Conservation (phyloP, 2,329 filamentous ascomycete genomes). For the Ascocoryne sarcoides region DNA sequence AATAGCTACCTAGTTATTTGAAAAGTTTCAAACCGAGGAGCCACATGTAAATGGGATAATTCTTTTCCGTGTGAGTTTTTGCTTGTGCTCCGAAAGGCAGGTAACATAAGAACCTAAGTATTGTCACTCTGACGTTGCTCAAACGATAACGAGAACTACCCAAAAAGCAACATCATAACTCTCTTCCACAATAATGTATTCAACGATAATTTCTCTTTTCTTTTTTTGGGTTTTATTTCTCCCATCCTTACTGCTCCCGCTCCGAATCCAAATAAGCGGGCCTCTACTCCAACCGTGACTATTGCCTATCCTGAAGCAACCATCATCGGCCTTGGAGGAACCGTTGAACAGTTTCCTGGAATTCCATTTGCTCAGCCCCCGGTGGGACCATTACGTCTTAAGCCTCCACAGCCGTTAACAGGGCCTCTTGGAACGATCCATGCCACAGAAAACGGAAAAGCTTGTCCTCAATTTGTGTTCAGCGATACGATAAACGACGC, state of each 20-base stretch:
- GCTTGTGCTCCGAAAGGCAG: no score
- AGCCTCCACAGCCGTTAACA: constrained; percentile 55
- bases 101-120: no score
- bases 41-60: no score
- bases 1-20: no score
- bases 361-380: constrained; percentile 71
- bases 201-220: no score
- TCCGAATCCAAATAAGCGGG: constrained; percentile 8
- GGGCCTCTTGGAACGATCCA: constrained; percentile 50
- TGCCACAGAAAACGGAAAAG: constrained; percentile 46
- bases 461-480: constrained; percentile 66
- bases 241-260: constrained; percentile 8
- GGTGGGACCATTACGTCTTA: constrained; percentile 57
- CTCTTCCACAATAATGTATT: no score
- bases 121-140: no score
- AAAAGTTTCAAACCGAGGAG: no score
- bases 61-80: no score
- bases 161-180: no score
- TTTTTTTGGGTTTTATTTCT: constrained; percentile 7
- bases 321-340: constrained; percentile 10
- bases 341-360: constrained; percentile 32
- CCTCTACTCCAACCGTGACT: constrained; percentile 13
- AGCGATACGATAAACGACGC: constrained; percentile 34
- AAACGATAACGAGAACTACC: no score
- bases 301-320: constrained; percentile 2